Conservation (phyloP, 2,329 filamentous ascomycete genomes). For the Tolypocladium ophioglossoides region DNA sequence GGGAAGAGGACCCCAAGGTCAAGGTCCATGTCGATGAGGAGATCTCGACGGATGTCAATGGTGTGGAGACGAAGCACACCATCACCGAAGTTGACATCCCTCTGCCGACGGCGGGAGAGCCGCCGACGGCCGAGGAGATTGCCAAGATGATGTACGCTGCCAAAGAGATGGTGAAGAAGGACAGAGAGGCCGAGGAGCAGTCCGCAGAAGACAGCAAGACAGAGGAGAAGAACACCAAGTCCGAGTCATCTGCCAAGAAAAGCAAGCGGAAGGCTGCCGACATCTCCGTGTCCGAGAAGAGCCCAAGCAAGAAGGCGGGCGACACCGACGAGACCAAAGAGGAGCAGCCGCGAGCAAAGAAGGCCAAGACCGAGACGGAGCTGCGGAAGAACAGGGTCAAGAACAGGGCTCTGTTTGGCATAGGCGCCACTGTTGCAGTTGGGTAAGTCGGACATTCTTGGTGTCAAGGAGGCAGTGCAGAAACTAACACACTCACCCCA, state of each 20-base stretch:
- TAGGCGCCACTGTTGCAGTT: constrained; percentile 77
- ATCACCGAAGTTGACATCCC: constrained; percentile 70
- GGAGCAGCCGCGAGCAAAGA: constrained; percentile 54
- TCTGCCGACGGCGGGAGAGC: constrained; percentile 42
- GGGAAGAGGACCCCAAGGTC: constrained; percentile 49
- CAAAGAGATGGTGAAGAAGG: constrained; percentile 74
- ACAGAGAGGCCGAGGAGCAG: constrained; percentile 33
- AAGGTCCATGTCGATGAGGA: constrained; percentile 62
- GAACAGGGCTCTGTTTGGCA: constrained; percentile 73
- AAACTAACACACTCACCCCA: constrained; percentile 11
- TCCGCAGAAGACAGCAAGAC: constrained; percentile 28
- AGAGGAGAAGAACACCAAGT: constrained; percentile 25
- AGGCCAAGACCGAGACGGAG: constrained; percentile 69
- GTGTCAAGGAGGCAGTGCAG: neutral
- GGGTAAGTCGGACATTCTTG: constrained; percentile 56
- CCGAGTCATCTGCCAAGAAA: constrained; percentile 35
- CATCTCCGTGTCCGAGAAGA: constrained; percentile 54
- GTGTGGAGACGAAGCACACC: constrained; percentile 59
- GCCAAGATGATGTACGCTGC: constrained; percentile 78
- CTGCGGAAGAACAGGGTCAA: constrained; percentile 78
- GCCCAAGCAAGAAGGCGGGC: constrained; percentile 28
- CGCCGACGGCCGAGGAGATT: constrained; percentile 67
- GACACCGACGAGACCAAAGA: constrained; percentile 16
- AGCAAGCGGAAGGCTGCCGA: constrained; percentile 68
- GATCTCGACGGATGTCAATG: constrained; percentile 40